These are phyloP conservation scores for Tympanopsis confertula DNA, from an alignment of 2,329 filamentous ascomycete genomes.

Conservation along the genomic window DNA sequence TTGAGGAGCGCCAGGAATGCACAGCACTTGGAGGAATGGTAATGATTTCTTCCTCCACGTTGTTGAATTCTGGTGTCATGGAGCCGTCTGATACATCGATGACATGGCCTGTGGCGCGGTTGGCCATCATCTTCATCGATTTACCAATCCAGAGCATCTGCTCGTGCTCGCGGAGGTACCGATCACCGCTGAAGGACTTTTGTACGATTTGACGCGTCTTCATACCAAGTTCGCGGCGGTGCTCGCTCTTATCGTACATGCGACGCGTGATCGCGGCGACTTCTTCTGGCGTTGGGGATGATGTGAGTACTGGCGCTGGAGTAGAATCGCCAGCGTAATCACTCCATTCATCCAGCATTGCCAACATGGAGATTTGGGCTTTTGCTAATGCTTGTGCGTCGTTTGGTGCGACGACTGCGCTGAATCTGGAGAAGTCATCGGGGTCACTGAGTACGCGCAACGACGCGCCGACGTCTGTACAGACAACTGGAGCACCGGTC, in stretches of 20 bases:
- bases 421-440: constrained; percentile 35
- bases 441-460: constrained; percentile 42
- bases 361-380: constrained; percentile 50
- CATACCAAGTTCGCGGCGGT: constrained; percentile 41
- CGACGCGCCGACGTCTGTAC: constrained; percentile 43
- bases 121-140: constrained; percentile 18
- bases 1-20: constrained; percentile 20
- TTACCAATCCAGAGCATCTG: constrained; percentile 34
- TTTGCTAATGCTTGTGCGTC: constrained; percentile 46
- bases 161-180: constrained; percentile 44
- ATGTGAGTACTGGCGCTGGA: constrained; percentile 26
- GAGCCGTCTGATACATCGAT: constrained; percentile 13
- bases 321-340: constrained; percentile 40
- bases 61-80: constrained; percentile 11
- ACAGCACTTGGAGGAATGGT: constrained; percentile 18
- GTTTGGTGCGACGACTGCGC: constrained; percentile 52
- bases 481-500: constrained; percentile 41
- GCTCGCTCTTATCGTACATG: constrained; percentile 47
- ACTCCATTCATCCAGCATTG: constrained; percentile 48
- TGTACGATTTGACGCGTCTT: constrained; percentile 39
- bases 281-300: constrained; percentile 33
- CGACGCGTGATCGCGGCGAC: constrained; percentile 39
- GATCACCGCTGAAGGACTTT: constrained; percentile 39
- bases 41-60: constrained; percentile 20
- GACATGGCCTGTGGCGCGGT: constrained; percentile 7